Evolutionary conservation across 78 protist species (phyloP), one percentile per base, ranked within the genome.

Genomic region (Emiliania huxleyi): DNA sequence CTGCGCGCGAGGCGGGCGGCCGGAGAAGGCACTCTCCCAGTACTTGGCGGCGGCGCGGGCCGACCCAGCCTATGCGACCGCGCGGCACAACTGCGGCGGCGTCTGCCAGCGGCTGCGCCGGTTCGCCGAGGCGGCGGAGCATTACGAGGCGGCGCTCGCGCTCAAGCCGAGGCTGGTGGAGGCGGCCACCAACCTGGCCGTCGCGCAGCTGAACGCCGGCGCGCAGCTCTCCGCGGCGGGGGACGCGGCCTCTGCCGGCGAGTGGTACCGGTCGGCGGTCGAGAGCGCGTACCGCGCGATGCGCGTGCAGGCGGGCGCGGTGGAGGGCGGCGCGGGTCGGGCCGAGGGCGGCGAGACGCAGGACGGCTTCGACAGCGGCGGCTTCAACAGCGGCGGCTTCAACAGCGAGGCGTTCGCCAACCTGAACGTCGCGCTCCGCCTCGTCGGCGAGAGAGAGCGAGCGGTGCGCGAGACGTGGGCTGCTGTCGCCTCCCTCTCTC

Each of bases 341-440:
- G 38, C 12, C 18, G 77, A 1, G 77, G 55, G 55, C 55, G 55
- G 23, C 55, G 55, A 11, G 23, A 48, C 77, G 42, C 1, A 0
- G 38, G 1, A 21, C 38, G 1, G 25, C 25, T 75, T 8, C 18
- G 5, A 5, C 2, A 0, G 8, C 35, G 35, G 40, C 29, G 46
- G 44, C 0, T 25, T 33, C 35, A 5, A 1, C 43, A 12, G 21
- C 0, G 46, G 18, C 44, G 1, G 15, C 19, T 21, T 81, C 43
- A 81, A 81, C 38, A 0, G 1, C 0, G 89, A 81, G 55, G 89
- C 89, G 43, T 44, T 22, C 6, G 19, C 35, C 21, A 25, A 81
- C 55, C 55, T 81, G 40, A 81, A 81, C 89, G 38, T 44, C 0
- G 89, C 89, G 46, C 42, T 81, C 38, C 89, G 89, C 18, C n/a